phyloP scores from a whole-genome alignment of 2,329 filamentous ascomycete genomes.

The Paracamarosporium sp. region DNA sequence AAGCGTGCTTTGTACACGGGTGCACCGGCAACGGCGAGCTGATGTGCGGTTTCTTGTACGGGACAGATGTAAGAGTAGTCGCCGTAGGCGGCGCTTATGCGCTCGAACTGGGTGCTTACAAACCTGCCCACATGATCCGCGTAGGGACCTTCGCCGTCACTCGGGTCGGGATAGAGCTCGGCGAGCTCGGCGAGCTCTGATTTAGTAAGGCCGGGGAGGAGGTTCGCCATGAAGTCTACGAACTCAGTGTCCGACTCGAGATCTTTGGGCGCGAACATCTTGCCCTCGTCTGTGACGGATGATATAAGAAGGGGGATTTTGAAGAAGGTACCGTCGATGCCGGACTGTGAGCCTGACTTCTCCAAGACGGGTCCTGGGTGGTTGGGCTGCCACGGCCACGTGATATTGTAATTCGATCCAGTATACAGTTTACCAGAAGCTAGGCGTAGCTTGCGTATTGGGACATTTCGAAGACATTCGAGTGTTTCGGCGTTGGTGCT shows the following conservation, averaged over 20 bases:
- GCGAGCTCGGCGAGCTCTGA: slow-evolving; percentile 38
- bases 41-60: slow-evolving; percentile 39
- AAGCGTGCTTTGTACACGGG: slow-evolving; percentile 45
- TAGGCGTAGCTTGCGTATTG: slow-evolving; percentile 47
- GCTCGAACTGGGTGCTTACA: slow-evolving; percentile 53
- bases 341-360: slow-evolving; percentile 52
- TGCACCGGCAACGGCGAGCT: slow-evolving; percentile 25
- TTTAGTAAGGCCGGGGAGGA: slow-evolving; percentile 35
- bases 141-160: slow-evolving; percentile 17
- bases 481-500: slow-evolving; percentile 39
- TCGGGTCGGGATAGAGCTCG: slow-evolving; percentile 36
- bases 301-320: slow-evolving; percentile 41
- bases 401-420: slow-evolving; percentile 49
- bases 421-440: slow-evolving; percentile 49
- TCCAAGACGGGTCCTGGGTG: slow-evolving; percentile 56
- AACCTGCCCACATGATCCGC: slow-evolving; percentile 45
- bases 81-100: slow-evolving; percentile 51
- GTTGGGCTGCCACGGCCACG: slow-evolving; percentile 59
- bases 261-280: slow-evolving; percentile 35
- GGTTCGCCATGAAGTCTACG: slow-evolving; percentile 37
- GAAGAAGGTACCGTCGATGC: slow-evolving; percentile 43
- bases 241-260: slow-evolving; percentile 47
- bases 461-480: slow-evolving; percentile 48
- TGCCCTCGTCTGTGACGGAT: slow-evolving; percentile 47
- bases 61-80: slow-evolving; percentile 47